A percentile compares a stretch with the other conserved stretches of the same genome.
These are phyloP conservation scores for Aspergillus tamarii DNA, from an alignment of 2,329 filamentous ascomycete genomes.

Conservation along the genomic window DNA sequence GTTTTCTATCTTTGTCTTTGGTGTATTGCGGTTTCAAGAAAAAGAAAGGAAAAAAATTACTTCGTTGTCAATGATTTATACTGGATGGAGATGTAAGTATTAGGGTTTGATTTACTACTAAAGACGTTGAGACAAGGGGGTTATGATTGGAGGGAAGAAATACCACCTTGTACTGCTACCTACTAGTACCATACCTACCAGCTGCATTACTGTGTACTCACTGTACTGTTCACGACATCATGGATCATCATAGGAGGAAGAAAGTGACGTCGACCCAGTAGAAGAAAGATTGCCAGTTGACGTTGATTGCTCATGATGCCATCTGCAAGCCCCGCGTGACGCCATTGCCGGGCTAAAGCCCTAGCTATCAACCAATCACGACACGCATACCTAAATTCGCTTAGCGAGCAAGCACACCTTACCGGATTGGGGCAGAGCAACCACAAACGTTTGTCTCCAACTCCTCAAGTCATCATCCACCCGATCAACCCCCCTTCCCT, in stretches of 20 bases:
- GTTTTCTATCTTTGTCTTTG: neutral
- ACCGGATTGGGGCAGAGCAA: constrained; percentile 38
- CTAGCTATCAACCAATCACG: constrained; percentile 35
- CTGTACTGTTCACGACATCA: neutral
- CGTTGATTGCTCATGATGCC: constrained; percentile 27
- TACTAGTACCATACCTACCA: no score
- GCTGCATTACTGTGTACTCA: neutral
- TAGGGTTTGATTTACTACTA: neutral
- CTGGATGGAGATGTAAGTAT: neutral
- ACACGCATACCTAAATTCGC: constrained; percentile 32
- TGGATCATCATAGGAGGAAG: neutral
- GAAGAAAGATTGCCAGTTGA: neutral
- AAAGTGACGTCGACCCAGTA: neutral
- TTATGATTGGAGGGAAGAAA: neutral
- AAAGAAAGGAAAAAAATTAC: neutral
- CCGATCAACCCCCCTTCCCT: constrained; percentile 36
- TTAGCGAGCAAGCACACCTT: constrained; percentile 42
- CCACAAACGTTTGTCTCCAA: constrained; percentile 30
- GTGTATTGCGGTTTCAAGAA: neutral
- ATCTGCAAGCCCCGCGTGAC: constrained; percentile 32
- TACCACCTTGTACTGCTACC: neutral
- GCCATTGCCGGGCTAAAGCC: constrained; percentile 44
- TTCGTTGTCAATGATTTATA: neutral
- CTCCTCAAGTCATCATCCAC: constrained; percentile 30
- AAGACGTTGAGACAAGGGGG: neutral